A percentile compares a stretch with the other conserved stretches of the same genome.
Conservation (phyloP, 2,329 filamentous ascomycete genomes). For the Diplodia mutila region DNA sequence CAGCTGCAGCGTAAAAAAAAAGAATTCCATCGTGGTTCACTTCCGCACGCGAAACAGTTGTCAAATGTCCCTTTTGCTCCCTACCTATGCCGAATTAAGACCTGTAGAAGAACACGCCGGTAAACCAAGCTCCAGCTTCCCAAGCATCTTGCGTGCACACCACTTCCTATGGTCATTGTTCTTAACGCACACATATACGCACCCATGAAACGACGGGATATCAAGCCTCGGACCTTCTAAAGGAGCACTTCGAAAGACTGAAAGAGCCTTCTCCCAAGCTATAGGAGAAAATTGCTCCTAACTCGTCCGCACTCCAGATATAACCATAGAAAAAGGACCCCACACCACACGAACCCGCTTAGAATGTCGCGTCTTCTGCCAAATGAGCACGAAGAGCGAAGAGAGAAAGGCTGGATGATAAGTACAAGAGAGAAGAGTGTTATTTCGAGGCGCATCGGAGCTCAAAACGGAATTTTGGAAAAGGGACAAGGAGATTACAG, state of each 20-base stretch:
- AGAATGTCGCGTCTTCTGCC: neutral
- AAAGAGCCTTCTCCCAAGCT: neutral
- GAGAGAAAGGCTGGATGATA: constrained; percentile 15
- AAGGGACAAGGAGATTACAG: constrained; percentile 6
- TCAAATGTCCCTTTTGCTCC: constrained; percentile 9
- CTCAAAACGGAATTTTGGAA: neutral
- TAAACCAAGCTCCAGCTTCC: neutral
- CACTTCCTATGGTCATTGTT: neutral
- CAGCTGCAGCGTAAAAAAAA: neutral
- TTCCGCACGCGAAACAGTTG: neutral
- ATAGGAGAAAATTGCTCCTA: neutral
- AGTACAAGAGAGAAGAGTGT: constrained; percentile 16
- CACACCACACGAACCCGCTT: neutral
- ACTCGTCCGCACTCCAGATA: neutral
- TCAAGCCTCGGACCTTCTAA: constrained; percentile 15
- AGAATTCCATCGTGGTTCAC: neutral
- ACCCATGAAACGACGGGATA: constrained; percentile 16
- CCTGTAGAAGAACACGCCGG: neutral
- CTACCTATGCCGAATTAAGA: constrained; percentile 5
- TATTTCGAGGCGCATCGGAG: neutral
- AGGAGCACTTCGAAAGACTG: constrained; percentile 13
- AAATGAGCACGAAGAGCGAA: neutral
- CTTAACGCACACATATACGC: neutral
- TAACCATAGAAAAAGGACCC: neutral
- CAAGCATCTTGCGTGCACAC: neutral